Evolutionary conservation across 1,284 basidiomycete genomes (phyloP).

Genomic region (Trichosporon coremiiforme): DNA sequence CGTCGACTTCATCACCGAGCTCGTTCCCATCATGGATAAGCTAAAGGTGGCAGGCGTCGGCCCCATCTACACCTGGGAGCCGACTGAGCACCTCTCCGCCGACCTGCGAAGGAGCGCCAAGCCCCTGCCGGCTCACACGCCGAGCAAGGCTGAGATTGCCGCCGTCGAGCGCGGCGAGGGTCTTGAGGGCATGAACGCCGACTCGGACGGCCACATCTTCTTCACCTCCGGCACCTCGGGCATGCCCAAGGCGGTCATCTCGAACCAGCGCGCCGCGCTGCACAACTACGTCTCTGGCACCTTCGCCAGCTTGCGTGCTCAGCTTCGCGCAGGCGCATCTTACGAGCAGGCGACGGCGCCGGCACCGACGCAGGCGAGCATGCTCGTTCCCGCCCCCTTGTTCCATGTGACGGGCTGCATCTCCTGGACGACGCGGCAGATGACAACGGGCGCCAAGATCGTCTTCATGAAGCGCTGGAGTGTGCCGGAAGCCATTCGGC

Average conservation of each 20-base stretch:
- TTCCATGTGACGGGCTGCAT: slow-evolving; percentile 53
- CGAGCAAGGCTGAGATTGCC: neutral
- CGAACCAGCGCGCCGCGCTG: slow-evolving; percentile 36
- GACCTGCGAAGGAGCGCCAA: slow-evolving; percentile 4
- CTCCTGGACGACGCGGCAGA: slow-evolving; percentile 48
- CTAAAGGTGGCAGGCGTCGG: slow-evolving; percentile 18
- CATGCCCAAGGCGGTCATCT: slow-evolving; percentile 70
- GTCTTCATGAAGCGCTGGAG: slow-evolving; percentile 48
- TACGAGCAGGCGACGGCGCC: slow-evolving; percentile 23
- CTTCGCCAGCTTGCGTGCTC: slow-evolving; percentile 31
- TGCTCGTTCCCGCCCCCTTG: slow-evolving; percentile 45
- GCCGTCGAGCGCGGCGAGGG: slow-evolving; percentile 26
- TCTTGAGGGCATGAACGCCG: slow-evolving; percentile 37
- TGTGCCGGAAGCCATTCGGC: slow-evolving; percentile 38
- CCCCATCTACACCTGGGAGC: slow-evolving; percentile 13
- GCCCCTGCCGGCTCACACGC: neutral
- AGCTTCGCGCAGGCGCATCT: slow-evolving; percentile 39
- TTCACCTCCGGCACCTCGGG: slow-evolving; percentile 56
- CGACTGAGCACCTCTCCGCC: neutral
- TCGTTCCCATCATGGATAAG: slow-evolving; percentile 25
- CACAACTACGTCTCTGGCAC: slow-evolving; percentile 58
- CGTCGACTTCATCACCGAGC: slow-evolving; percentile 35
- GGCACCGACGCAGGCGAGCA: slow-evolving; percentile 29
- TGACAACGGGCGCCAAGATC: slow-evolving; percentile 54
- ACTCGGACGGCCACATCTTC: slow-evolving; percentile 51